phyloP scores from a whole-genome alignment of 768 basidiomycete genomes.

The Phylloporus sp. region DNA sequence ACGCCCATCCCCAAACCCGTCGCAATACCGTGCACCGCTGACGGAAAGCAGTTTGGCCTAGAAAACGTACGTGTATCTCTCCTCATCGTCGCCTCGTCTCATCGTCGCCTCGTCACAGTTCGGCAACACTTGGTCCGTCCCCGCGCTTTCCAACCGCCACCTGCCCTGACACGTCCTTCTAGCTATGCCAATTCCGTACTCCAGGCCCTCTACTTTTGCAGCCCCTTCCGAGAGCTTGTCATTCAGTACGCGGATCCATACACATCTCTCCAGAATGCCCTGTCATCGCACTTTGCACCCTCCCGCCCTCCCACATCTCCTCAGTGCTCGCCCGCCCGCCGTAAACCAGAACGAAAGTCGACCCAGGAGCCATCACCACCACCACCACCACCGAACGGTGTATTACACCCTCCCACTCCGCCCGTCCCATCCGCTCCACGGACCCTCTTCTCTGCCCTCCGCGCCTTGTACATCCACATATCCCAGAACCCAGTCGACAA shows the following conservation, averaged over 20 bases:
- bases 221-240: constrained; percentile 88
- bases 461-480: constrained; percentile 84
- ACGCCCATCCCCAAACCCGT: constrained; percentile 26
- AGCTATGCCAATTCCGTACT: constrained; percentile 99
- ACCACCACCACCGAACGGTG: constrained; percentile 23
- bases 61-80: constrained; percentile 73
- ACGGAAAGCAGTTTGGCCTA: constrained; percentile 89
- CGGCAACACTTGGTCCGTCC: constrained; percentile 86
- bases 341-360: constrained; percentile 55
- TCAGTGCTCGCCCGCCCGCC: constrained; percentile 36
- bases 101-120: constrained; percentile 49
- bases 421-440: constrained; percentile 58
- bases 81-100: constrained; percentile 3
- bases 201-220: constrained; percentile 93
- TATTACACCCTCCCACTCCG: constrained; percentile 30
- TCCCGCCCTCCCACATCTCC: constrained; percentile 26
- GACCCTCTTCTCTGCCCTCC: constrained; percentile 86
- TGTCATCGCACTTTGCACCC: constrained; percentile 20
- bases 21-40: constrained; percentile 47
- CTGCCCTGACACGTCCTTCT: constrained; percentile 16
- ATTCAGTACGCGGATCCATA: constrained; percentile 60
- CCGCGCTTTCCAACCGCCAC: constrained; percentile 1
- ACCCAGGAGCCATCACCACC: constrained; percentile 31
- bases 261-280: constrained; percentile 33
- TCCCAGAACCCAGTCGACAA: constrained; percentile 71